Base-by-base conservation (phyloP, 192 early-diverging fungal genomes). In the Jimgerdemannia lactiflua region DNA sequence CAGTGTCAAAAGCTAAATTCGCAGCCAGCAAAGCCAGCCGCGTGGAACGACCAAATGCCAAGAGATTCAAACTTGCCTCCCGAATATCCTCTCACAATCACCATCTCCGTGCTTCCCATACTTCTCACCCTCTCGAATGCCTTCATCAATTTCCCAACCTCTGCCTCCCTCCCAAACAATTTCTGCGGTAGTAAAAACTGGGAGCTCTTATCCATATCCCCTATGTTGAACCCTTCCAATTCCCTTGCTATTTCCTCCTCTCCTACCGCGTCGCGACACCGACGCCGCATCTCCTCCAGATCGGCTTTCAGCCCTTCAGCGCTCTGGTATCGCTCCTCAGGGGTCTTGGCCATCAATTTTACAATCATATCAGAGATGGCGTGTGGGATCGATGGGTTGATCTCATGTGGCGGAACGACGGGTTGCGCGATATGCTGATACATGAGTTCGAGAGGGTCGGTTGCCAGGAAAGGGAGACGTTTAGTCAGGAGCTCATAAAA, bases 251-350 rank as follows among this genome's bases (percentile, higher is more conserved):
- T 19, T 18, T 74, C 4, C 75, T 6, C 65, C 40, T 14, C 2
- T 11, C n/a, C 43, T 11, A 40, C 43, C 40, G 4, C 29, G 18
- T 3, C 70, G 19, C 39, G 7, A 42, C 71, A 65, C n/a, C 70
- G 68, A 20, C 42, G 0, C 11, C 6, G 4, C 4, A 81, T 43
- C 59, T 54, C 20, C 42, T 65, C 70, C 11, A 77, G 67, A 49
- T 82, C 80, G 20, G 77, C 44, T 64, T 72, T 70, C 10, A 82
- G 59, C 9, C 80, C 80, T 64, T 79, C 42, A 4, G 80, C 78
- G 66, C 76, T 49, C 76, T 82, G 80, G 69, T 82, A 82, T 43
- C 80, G 68, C 41, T 82, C 80, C 65, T 82, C 80, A 18, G 80
- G 74, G 39, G 75, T 75, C 69, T 82, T 82, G 43, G 70, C 43